phyloP scores from a whole-genome alignment of 441 rosid species.

The Erodium chrysanthum region DNA sequence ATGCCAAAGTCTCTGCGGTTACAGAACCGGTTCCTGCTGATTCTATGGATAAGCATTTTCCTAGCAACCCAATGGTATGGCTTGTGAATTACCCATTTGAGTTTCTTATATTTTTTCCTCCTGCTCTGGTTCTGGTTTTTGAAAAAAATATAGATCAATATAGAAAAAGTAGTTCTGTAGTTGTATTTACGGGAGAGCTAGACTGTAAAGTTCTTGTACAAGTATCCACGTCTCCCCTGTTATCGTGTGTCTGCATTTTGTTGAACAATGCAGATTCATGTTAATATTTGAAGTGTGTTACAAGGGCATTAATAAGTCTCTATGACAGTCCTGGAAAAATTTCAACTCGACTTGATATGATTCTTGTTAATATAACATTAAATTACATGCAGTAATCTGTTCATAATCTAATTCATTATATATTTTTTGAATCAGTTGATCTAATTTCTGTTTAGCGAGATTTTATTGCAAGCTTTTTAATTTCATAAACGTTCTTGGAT shows the following conservation, averaged over 20 bases:
- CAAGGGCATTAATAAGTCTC: background rate
- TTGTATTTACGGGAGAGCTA: background rate
- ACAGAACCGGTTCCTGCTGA: constrained; percentile 29
- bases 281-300: background rate
- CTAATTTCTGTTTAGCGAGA: background rate
- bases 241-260: background rate
- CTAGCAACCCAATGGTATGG: constrained; percentile 38
- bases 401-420: background rate
- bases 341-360: background rate
- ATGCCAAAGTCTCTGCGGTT: constrained; percentile 30
- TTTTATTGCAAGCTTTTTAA: background rate
- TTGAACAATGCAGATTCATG: background rate
- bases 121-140: background rate
- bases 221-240: background rate
- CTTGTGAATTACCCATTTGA: background rate
- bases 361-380: background rate
- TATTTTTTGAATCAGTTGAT: background rate
- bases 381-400: background rate
- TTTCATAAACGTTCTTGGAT: background rate
- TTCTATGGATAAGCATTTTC: constrained; percentile 24
- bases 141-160: background rate
- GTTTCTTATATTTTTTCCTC: background rate
- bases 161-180: background rate
- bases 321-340: background rate
- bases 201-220: background rate